These are phyloP conservation scores for Neocucurbitaria cava DNA, from an alignment of 2,329 filamentous ascomycete genomes.

Conservation along the genomic window DNA sequence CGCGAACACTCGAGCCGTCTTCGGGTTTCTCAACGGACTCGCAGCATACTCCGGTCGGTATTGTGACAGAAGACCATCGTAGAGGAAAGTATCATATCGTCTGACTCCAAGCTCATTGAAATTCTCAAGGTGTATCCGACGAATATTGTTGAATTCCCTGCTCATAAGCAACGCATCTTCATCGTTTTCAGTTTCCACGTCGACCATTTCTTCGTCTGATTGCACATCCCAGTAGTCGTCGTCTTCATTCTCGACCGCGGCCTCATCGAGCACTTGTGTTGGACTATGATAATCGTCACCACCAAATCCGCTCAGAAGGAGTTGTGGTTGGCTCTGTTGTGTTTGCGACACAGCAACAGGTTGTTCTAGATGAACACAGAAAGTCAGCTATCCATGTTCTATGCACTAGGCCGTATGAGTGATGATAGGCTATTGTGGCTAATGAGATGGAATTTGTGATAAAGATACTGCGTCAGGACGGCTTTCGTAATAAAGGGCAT, in stretches of 20 bases:
- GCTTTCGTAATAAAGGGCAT: constrained; percentile 9
- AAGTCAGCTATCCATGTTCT: constrained; percentile 27
- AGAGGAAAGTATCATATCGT: constrained; percentile 56
- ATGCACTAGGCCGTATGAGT: neutral
- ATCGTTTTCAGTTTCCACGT: constrained; percentile 25
- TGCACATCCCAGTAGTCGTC: constrained; percentile 59
- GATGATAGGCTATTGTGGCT: neutral
- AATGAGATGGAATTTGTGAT: neutral
- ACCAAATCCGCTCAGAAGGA: constrained; percentile 42
- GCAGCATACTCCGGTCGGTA: constrained; percentile 57
- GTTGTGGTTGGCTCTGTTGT: constrained; percentile 21
- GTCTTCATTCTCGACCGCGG: constrained; percentile 54
- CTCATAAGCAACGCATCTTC: constrained; percentile 33
- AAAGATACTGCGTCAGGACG: neutral
- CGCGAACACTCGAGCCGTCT: constrained; percentile 83
- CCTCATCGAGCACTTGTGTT: constrained; percentile 46
- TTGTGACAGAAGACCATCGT: constrained; percentile 53
- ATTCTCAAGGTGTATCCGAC: constrained; percentile 45
- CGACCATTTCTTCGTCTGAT: constrained; percentile 55
- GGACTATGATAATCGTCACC: constrained; percentile 50
- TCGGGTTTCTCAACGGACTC: constrained; percentile 77
- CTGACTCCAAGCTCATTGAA: constrained; percentile 47
- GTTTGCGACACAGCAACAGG: constrained; percentile 18
- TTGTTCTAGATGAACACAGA: constrained; percentile 33
- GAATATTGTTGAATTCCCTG: constrained; percentile 47